These are phyloP conservation scores for Coffea eugenioides DNA, from an alignment of 257 asterid species.

Conservation along the genomic window DNA sequence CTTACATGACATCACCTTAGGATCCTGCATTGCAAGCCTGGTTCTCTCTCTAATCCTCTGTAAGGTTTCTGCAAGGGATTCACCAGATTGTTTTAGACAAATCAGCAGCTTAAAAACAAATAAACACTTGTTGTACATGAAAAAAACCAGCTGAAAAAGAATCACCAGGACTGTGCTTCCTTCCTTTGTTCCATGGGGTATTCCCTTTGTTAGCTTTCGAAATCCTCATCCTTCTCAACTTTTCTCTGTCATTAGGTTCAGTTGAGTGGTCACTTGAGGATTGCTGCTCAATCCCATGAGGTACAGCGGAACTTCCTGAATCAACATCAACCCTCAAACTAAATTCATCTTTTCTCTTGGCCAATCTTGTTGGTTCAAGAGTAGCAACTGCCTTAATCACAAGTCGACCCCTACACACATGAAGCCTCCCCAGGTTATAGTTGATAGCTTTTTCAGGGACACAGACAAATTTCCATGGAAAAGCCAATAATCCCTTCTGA, in stretches of 20 bases:
- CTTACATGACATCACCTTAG: constrained; percentile 99
- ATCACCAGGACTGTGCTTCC: constrained; percentile 87
- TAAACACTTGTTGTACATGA: background rate
- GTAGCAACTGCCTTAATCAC: constrained; percentile 67
- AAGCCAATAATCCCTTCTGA: constrained; percentile 40
- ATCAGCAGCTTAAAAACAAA: constrained; percentile 11
- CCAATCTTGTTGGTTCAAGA: constrained; percentile 44
- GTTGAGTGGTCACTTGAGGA: constrained; percentile 46
- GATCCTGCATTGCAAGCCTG: constrained; percentile 93
- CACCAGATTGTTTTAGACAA: background rate
- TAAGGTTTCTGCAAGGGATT: constrained; percentile 65
- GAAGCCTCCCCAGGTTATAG: constrained; percentile 32
- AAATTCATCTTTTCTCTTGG: constrained; percentile 30
- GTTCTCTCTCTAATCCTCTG: constrained; percentile 82
- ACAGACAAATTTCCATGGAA: constrained; percentile 38
- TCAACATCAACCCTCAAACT: constrained; percentile 44
- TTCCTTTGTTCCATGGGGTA: constrained; percentile 95
- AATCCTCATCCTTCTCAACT: constrained; percentile 86
- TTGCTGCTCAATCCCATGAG: constrained; percentile 27
- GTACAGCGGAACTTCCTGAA: constrained; percentile 31
- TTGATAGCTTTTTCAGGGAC: constrained; percentile 30
- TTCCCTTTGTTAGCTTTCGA: constrained; percentile 95
- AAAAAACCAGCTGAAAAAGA: background rate
- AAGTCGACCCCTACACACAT: constrained; percentile 44
- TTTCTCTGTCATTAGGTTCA: constrained; percentile 63